Conservation (phyloP, 2,329 filamentous ascomycete species). For the Phialophora macrospora region DNA sequence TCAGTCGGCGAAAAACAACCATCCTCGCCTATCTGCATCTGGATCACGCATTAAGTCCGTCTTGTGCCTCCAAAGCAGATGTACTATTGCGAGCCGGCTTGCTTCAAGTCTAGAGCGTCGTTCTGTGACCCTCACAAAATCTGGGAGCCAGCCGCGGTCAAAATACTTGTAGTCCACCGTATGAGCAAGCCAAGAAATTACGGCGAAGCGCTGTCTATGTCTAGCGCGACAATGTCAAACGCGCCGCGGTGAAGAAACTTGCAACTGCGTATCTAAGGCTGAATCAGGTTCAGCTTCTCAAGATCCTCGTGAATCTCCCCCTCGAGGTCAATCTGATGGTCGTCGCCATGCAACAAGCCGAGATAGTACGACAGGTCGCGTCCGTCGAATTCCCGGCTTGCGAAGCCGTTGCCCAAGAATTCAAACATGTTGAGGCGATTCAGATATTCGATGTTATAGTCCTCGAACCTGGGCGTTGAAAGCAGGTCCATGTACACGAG, state of each 20-base stretch:
- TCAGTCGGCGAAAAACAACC: too few species aligned
- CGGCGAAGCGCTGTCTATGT: neutral
- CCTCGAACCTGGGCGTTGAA: conserved; percentile 47
- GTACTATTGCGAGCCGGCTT: neutral
- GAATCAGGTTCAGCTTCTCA: conserved; percentile 21
- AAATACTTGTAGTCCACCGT: neutral
- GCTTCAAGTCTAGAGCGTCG: neutral
- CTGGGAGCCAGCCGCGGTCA: neutral
- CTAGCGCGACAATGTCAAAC: neutral
- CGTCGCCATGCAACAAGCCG: conserved; percentile 27
- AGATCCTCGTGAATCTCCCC: conserved; percentile 28
- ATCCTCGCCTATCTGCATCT: too few species aligned
- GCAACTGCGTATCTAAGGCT: conserved; percentile 1
- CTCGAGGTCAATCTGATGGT: conserved; percentile 32
- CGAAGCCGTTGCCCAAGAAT: conserved; percentile 52
- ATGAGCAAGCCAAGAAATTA: neutral
- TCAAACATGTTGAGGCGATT: conserved; percentile 45
- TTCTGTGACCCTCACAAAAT: neutral
- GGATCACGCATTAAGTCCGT: neutral
- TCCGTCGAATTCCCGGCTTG: conserved; percentile 51
- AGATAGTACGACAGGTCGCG: conserved; percentile 53
- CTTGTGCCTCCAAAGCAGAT: neutral
- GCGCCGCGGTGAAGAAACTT: neutral
- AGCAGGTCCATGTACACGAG: conserved; percentile 49
- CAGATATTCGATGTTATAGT: conserved; percentile 49